Evolutionary conservation across 2,329 filamentous ascomycete species (phyloP).

Genomic region (Sphaceloma murrayae): DNA sequence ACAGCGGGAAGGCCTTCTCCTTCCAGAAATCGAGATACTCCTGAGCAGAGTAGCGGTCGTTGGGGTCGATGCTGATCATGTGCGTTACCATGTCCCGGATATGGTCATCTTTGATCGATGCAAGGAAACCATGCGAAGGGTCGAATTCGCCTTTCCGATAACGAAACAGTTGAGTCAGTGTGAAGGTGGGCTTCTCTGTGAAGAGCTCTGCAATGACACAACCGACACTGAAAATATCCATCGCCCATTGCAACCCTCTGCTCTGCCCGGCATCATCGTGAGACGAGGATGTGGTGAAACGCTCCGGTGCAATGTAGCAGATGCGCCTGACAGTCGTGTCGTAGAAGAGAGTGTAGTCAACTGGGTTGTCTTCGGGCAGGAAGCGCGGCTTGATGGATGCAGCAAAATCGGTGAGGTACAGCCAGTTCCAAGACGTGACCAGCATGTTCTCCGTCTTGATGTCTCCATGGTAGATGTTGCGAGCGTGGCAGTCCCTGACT

Average conservation of each 20-base stretch:
- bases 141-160: slow-evolving; percentile 91
- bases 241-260: slow-evolving; percentile 71
- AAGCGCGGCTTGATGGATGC: slow-evolving; percentile 90
- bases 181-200: slow-evolving; percentile 92
- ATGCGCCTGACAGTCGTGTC: slow-evolving; percentile 84
- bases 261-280: slow-evolving; percentile 43
- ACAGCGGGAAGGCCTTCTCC: slow-evolving; percentile 83
- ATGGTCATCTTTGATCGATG: slow-evolving; percentile 77
- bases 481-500: slow-evolving; percentile 79
- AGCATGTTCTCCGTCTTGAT: slow-evolving; percentile 97
- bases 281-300: slow-evolving; percentile 64
- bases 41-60: slow-evolving; percentile 84
- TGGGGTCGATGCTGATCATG: slow-evolving; percentile 92
- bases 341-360: slow-evolving; percentile 96
- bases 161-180: slow-evolving; percentile 88
- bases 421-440: slow-evolving; percentile 98
- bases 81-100: slow-evolving; percentile 82
- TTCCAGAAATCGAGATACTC: slow-evolving; percentile 92
- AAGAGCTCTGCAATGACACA: slow-evolving; percentile 97
- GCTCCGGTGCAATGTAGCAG: slow-evolving; percentile 89
- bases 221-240: slow-evolving; percentile 96
- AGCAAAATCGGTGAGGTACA: slow-evolving; percentile 96
- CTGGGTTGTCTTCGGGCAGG: slow-evolving; percentile 90
- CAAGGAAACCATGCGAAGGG: slow-evolving; percentile 67
- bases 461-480: slow-evolving; percentile 89